Percentiles rank a stretch among this genome's conserved stretches.
phyloP scores from a whole-genome alignment of 768 basidiomycete species.

The Astraeus odoratus region DNA sequence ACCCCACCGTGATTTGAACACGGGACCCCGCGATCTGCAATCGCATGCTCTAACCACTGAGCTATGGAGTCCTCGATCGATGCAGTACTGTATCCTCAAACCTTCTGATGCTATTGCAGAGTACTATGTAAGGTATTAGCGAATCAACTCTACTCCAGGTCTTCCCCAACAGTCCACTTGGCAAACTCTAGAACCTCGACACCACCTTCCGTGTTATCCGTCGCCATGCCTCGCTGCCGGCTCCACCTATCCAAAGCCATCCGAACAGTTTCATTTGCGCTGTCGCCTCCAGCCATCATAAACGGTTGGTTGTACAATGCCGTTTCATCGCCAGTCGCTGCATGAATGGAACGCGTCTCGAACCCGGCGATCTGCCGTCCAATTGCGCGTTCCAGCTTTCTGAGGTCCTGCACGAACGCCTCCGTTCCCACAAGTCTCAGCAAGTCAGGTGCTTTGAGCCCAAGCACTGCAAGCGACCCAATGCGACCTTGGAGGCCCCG shows the following conservation, averaged over 20 bases:
- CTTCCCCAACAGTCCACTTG: constrained; percentile 62
- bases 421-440: constrained; percentile 36
- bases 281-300: constrained; percentile 61
- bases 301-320: constrained; percentile 70
- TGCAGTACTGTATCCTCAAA: too few species aligned
- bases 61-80: constrained; percentile 26
- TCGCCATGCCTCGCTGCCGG: constrained; percentile 36
- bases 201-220: constrained; percentile 24
- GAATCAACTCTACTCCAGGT: constrained; percentile 6
- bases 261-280: constrained; percentile 23
- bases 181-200: constrained; percentile 43
- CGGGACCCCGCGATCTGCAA: constrained; percentile 53
- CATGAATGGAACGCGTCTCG: constrained; percentile 50
- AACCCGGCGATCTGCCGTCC: constrained; percentile 84
- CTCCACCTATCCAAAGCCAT: constrained; percentile 47
- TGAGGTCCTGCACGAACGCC: constrained; percentile 50
- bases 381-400: constrained; percentile 63
- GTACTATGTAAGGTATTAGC: too few species aligned
- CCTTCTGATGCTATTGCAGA: too few species aligned
- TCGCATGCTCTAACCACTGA: constrained; percentile 53
- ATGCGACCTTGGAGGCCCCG: constrained; percentile 51
- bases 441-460: constrained; percentile 43
- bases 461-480: constrained; percentile 50
- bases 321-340: constrained; percentile 34
- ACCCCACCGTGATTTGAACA: constrained; percentile 53